These are phyloP conservation scores for Quillaja saponaria DNA, from an alignment of 306 rosid genomes.

Conservation along the genomic window DNA sequence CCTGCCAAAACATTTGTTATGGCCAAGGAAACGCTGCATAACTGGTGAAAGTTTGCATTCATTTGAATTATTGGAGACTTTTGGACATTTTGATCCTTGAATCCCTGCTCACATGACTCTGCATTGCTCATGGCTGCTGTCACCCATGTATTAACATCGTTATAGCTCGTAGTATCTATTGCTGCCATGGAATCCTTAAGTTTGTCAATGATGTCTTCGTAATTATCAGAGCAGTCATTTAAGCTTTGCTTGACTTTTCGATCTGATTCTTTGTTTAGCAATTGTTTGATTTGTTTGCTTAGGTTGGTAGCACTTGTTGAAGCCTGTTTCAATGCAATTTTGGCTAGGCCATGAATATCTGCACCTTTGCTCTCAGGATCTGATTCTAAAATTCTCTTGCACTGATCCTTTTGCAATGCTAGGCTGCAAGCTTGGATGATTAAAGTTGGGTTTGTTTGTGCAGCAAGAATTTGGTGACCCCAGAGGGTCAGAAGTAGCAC, in stretches of 20 bases:
- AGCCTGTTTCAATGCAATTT: background rate
- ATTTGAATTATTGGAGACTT: background rate
- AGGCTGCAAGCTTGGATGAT: constrained; percentile 7
- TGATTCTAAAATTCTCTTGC: background rate
- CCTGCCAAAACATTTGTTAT: background rate
- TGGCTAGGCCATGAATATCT: background rate
- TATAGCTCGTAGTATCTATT: background rate
- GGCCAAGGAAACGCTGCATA: constrained; percentile 23
- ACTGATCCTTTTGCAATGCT: background rate
- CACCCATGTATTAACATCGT: constrained; percentile 20
- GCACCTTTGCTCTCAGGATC: background rate
- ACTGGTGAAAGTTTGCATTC: background rate
- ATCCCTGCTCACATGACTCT: constrained; percentile 23
- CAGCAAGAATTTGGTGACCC: background rate
- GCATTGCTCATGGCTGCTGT: constrained; percentile 16
- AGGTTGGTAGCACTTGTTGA: background rate
- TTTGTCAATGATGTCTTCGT: background rate
- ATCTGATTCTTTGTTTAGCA: background rate
- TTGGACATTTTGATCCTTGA: background rate
- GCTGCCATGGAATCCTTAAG: background rate
- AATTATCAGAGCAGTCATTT: constrained; percentile 12
- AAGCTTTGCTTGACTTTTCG: background rate
- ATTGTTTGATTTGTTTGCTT: background rate
- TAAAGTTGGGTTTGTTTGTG: background rate
- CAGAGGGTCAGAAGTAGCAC: background rate